Evolutionary conservation across 2,329 filamentous ascomycete species (phyloP), one percentile per base, ranked within the genome.

Genomic region (Xylariaceae sp.): DNA sequence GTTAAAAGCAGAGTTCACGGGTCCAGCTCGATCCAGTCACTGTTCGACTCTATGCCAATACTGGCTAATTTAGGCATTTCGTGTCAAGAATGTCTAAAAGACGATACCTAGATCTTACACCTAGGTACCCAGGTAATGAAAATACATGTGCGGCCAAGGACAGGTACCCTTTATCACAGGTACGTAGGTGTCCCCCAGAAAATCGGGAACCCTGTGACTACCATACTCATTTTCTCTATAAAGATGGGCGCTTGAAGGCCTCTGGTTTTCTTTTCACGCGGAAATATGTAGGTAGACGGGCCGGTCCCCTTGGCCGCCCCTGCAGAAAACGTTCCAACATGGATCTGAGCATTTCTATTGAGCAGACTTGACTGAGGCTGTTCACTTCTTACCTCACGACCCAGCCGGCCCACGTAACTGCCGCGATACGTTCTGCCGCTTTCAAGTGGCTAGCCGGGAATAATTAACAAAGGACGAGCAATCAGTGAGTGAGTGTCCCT

Each of bases 361-460:
- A 41, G 43, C 42, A 8, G 30, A 51, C 39, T 53, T 37, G 34
- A 44, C 45, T n/a, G 37, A 40, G 39, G 47, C 30, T 34, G 19
- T 47, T 53, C 39, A 43, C 41, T 31, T 26, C 50, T 44, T 43
- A 42, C 40, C n/a, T 44, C 3, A 39, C 45, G 55, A 48, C 55
- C 53, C 54, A 55, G 39, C 47, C 30, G 53, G 7, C 48, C 53
- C 48, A 45, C 26, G 29, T 19, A 31, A 32, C 39, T 31, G 51
- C 37, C 27, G 40, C 39, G 42, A 56, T 54, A 53, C 43, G 39
- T 52, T 53, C 54, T 60, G 48, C 56, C 58, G 58, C 46, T 51
- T 27, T 43, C 34, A 56, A 32, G 58, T 55, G 50, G 46, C 51
- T 56, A 55, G 51, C 56, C 53, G 56, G 51, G 44, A 35, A 27